These are phyloP conservation scores for Avena eriantha DNA, from an alignment of 176 grass and related monocot genomes.

Conservation along the genomic window DNA sequence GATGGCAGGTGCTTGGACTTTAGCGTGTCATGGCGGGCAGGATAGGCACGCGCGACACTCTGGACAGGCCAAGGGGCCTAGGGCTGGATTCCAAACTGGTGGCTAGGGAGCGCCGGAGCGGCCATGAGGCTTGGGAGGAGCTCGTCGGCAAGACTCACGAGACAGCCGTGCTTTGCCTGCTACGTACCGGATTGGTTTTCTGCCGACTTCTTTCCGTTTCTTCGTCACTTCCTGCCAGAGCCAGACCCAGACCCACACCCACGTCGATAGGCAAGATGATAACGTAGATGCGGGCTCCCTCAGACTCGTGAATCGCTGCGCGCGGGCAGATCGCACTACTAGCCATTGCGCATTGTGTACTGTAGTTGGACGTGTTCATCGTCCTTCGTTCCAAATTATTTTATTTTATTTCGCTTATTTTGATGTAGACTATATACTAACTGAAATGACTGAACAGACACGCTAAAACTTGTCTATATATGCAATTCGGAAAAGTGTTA, in stretches of 20 bases:
- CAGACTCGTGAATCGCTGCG: background rate
- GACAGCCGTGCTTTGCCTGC: background rate
- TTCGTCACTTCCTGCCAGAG: background rate
- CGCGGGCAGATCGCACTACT: slow-evolving; percentile 15
- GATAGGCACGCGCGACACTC: background rate
- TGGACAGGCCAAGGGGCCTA: background rate
- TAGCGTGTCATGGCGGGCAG: background rate
- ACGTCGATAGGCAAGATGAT: background rate
- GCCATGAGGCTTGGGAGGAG: background rate
- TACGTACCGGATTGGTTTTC: background rate
- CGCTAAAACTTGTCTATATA: too few relatives aligned
- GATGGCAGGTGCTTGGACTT: background rate
- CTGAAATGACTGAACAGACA: too few relatives aligned
- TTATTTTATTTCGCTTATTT: too few relatives aligned
- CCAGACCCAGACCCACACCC: background rate
- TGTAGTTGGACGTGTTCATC: background rate
- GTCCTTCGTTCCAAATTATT: background rate
- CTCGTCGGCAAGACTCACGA: background rate
- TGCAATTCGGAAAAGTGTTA: too few relatives aligned
- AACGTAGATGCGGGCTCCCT: background rate
- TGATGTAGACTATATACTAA: too few relatives aligned
- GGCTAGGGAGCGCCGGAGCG: background rate
- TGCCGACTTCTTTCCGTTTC: background rate
- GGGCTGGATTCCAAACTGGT: slow-evolving; percentile 9
- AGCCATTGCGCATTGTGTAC: background rate